These are phyloP conservation scores for Mucor sp. DNA, from an alignment of 371 early-diverging fungal species.

Conservation along the genomic window DNA sequence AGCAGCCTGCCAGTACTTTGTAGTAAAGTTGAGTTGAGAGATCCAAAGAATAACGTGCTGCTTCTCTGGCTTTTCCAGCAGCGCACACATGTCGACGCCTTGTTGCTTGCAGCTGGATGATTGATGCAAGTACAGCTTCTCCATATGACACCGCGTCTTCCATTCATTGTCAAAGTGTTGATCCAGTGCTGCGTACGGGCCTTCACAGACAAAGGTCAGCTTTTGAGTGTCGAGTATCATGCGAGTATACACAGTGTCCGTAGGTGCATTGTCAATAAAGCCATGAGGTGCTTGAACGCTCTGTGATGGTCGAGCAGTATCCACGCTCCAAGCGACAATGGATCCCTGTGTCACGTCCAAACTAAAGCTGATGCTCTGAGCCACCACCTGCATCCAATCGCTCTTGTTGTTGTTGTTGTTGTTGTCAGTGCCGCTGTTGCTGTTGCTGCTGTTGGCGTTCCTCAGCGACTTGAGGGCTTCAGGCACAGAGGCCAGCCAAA, in stretches of 20 bases:
- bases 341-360: slow-evolving; percentile 18
- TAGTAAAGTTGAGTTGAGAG: slow-evolving; percentile 7
- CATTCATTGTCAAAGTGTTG: slow-evolving; percentile 1
- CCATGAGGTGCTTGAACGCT: neutral
- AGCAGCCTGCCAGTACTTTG: neutral
- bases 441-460: neutral
- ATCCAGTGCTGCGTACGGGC: neutral
- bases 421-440: neutral
- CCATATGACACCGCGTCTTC: slow-evolving; percentile 8
- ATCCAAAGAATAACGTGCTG: slow-evolving; percentile 17
- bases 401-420: neutral
- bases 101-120: neutral
- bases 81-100: neutral
- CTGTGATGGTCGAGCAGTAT: neutral
- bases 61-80: neutral
- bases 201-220: slow-evolving; percentile 8
- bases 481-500: slow-evolving; percentile 14
- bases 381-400: neutral
- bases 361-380: neutral
- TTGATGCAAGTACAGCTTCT: slow-evolving; percentile 13
- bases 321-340: neutral
- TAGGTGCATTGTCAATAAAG: slow-evolving; percentile 21
- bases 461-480: neutral
- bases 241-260: neutral
- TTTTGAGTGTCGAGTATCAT: slow-evolving; percentile 10